Evolutionary conservation across 352 stramenopile genomes (phyloP).

Genomic region (Globisporangium carolinianum): DNA sequence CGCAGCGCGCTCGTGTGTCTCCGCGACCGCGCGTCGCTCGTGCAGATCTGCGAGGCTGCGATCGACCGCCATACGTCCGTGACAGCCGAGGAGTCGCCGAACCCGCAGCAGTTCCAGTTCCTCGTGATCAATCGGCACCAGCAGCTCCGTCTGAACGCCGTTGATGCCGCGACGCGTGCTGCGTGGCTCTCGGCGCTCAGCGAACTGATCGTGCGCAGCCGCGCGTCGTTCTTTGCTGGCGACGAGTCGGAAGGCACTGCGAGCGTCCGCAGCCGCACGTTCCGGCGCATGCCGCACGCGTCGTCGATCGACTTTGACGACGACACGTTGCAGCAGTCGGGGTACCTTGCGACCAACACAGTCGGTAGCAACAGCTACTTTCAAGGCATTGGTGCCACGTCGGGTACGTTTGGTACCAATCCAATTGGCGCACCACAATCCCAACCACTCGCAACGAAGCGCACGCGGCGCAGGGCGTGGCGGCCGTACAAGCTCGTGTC

Average conservation of each 20-base stretch:
- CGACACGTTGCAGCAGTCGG: constrained; percentile 19
- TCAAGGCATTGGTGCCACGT: neutral
- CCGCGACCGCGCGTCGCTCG: constrained; percentile 59
- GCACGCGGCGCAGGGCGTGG: constrained; percentile 34
- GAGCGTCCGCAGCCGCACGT: constrained; percentile 35
- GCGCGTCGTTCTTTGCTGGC: constrained; percentile 62
- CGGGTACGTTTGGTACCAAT: neutral
- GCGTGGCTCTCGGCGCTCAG: constrained; percentile 73
- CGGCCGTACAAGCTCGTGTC: constrained; percentile 71
- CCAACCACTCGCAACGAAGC: constrained; percentile 10
- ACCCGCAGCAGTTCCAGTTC: constrained; percentile 76
- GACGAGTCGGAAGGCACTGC: constrained; percentile 59
- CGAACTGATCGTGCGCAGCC: constrained; percentile 74
- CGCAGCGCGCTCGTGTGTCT: constrained; percentile 73
- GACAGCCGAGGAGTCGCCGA: constrained; percentile 47
- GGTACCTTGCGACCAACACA: neutral
- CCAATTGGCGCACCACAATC: neutral
- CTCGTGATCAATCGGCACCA: constrained; percentile 67
- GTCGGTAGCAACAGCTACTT: neutral
- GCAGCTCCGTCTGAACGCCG: constrained; percentile 63
- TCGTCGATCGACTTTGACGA: constrained; percentile 58
- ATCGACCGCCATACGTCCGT: constrained; percentile 79
- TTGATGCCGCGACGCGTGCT: constrained; percentile 44
- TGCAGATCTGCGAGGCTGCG: constrained; percentile 56
- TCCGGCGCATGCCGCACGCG: constrained; percentile 30